These are phyloP conservation scores for Cercospora zeina DNA, from an alignment of 2,329 filamentous ascomycete genomes.

Conservation along the genomic window DNA sequence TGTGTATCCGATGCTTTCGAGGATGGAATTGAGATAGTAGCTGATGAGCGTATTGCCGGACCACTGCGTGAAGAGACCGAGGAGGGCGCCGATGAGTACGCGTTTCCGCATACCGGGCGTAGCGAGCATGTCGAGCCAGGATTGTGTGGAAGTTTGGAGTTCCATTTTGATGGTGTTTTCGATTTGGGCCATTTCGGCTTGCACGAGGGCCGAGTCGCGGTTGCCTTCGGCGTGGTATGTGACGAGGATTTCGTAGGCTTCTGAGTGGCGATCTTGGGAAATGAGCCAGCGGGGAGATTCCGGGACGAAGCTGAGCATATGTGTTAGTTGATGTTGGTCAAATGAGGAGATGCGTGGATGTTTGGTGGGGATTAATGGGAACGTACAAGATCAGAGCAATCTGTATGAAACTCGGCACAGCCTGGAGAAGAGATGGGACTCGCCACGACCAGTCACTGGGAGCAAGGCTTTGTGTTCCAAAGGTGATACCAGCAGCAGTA, in stretches of 20 bases:
- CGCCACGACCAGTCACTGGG: slow-evolving; percentile 32
- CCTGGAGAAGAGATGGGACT: slow-evolving; percentile 32
- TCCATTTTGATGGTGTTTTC: slow-evolving; percentile 58
- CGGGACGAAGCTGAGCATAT: slow-evolving; percentile 46
- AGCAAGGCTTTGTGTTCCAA: slow-evolving; percentile 27
- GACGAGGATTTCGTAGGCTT: slow-evolving; percentile 53
- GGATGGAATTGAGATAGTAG: slow-evolving; percentile 36
- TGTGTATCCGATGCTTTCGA: slow-evolving; percentile 44
- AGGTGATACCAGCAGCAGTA: slow-evolving; percentile 29
- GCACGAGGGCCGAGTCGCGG: slow-evolving; percentile 59
- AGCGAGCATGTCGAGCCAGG: slow-evolving; percentile 28
- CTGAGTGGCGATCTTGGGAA: slow-evolving; percentile 48
- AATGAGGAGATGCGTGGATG: no score
- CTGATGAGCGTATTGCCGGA: slow-evolving; percentile 45
- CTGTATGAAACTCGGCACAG: slow-evolving; percentile 27
- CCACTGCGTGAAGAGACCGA: slow-evolving; percentile 45
- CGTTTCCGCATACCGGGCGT: slow-evolving; percentile 39
- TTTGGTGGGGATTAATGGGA: slow-evolving; percentile 8
- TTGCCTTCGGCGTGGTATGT: slow-evolving; percentile 65
- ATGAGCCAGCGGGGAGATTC: slow-evolving; percentile 51
- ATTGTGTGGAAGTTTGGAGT: slow-evolving; percentile 50
- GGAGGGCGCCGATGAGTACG: slow-evolving; percentile 41
- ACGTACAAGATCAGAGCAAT: slow-evolving; percentile 26
- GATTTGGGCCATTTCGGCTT: slow-evolving; percentile 66
- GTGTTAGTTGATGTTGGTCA: slow-evolving; percentile 10